Evolutionary conservation across 495 filamentous ascomycete genomes (phyloP).

Genomic region (Trichoderma gamsii): DNA sequence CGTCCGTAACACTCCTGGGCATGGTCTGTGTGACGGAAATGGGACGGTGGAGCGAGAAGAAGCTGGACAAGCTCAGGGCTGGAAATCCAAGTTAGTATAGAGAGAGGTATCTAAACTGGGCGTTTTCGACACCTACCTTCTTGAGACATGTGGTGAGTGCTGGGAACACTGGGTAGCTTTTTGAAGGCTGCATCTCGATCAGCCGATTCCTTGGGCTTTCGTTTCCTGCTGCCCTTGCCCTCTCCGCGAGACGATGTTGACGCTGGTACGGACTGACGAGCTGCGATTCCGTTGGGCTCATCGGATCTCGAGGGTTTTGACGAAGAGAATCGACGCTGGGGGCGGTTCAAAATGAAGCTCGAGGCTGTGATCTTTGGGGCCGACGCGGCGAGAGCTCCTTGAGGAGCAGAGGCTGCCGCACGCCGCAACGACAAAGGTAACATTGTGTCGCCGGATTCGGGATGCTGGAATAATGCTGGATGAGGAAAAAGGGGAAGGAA

Average conservation of each 20-base stretch:
- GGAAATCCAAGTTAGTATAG: conserved; percentile 19
- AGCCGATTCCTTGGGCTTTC: conserved; percentile 36
- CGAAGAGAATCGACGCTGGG: conserved; percentile 49
- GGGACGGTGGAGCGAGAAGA: conserved; percentile 93
- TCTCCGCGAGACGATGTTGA: conserved; percentile 25
- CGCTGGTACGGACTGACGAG: conserved; percentile 36
- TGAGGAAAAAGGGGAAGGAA: not conserved
- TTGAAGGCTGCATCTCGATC: conserved; percentile 28
- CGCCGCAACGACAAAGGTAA: conserved; percentile 16
- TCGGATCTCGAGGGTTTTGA: conserved; percentile 53
- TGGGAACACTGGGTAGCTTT: conserved; percentile 73
- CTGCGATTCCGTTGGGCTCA: conserved; percentile 40
- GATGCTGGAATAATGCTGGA: not conserved
- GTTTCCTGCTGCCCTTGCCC: conserved; percentile 35
- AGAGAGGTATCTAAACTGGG: not conserved
- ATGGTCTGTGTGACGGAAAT: conserved; percentile 80
- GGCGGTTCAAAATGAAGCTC: conserved; percentile 33
- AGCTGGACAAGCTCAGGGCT: conserved; percentile 85
- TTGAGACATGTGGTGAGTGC: conserved; percentile 69
- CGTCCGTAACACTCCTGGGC: conserved; percentile 62
- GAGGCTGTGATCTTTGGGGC: conserved; percentile 31
- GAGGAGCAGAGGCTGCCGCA: conserved; percentile 18
- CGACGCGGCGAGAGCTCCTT: conserved; percentile 26
- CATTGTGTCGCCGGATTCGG: conserved; percentile 16
- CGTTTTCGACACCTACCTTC: conserved; percentile 49